Evolutionary conservation across 2,329 filamentous ascomycete species (phyloP).

Genomic region (Cercospora sp.): DNA sequence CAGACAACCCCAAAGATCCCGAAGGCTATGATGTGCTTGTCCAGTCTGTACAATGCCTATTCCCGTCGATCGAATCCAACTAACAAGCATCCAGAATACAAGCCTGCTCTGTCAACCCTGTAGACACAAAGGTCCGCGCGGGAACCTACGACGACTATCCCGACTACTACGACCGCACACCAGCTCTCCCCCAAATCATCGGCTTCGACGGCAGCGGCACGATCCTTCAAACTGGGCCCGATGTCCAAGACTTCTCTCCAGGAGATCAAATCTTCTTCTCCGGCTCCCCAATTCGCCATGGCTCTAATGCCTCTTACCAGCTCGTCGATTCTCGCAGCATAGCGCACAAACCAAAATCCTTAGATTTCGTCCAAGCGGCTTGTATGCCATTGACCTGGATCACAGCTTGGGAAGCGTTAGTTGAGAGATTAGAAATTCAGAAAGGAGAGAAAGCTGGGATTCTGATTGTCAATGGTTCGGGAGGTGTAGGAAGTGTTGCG

Average conservation of each 20-base stretch:
- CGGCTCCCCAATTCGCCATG: constrained; percentile 43
- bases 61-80: background rate
- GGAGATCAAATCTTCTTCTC: constrained; percentile 51
- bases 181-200: constrained; percentile 38
- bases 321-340: constrained; percentile 46
- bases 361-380: constrained; percentile 45
- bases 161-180: constrained; percentile 40
- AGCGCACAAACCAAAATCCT: constrained; percentile 43
- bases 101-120: constrained; percentile 44
- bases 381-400: constrained; percentile 49
- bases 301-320: constrained; percentile 47
- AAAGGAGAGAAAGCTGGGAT: constrained; percentile 38
- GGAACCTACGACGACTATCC: constrained; percentile 41
- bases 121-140: constrained; percentile 42
- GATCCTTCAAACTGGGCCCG: constrained; percentile 36
- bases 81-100: constrained; percentile 34
- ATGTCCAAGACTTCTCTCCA: constrained; percentile 41
- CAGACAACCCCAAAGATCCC: constrained; percentile 38
- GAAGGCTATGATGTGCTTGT: constrained; percentile 42
- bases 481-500: constrained; percentile 48
- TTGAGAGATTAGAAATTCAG: constrained; percentile 46
- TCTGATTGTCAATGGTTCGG: constrained; percentile 51
- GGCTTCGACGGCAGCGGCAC: constrained; percentile 49
- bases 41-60: constrained; percentile 27
- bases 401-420: constrained; percentile 48